Base-by-base conservation (phyloP, 1,139 yeast genomes). In the Scheffersomyces quercinus region DNA sequence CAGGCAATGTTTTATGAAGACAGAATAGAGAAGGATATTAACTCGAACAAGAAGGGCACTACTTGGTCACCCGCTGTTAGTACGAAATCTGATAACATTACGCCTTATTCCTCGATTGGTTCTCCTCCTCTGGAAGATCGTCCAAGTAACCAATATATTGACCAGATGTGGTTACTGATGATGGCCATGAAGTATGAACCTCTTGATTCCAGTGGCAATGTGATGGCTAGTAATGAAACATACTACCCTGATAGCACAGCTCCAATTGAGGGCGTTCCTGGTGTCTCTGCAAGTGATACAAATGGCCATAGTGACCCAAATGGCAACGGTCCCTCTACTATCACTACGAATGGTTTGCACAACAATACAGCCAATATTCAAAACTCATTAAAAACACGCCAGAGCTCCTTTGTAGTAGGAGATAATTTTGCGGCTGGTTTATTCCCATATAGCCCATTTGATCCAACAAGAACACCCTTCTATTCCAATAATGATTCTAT, bases 101-200 rank as follows among this genome's bases (percentile, higher is more conserved):
- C 37, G 4, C 29, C 29, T 7, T 26, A 35, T 20, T 20, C 29
- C 3, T 35, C 37, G 4, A 20, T 26, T 12, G 37, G 37, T 8
- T 31, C 35, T 8, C 35, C 35, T 31, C 35, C 35, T 9, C 35
- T 5, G n/a, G 16, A 4, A 31, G 11, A 10, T 9, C 37, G 37
- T 3, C 33, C 38, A 6, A 43, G 28, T 29, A 45, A 37, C 35
- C 46, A 44, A 30, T 46, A 49, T 29, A 38, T 51, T n/a, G 56
- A 53, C 31, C 55, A 52, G 30, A 51, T 53, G 51, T 53, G 57
- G 56, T 44, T 49, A 31, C 52, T 44, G 46, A 48, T 51, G 49
- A 38, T 53, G 48, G 49, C 51, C 1, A 48, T 48, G 51, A 47
- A 41, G 35, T 36, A 39, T 5, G 48, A 47, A 16, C 34, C 35